Evolutionary conservation across 441 rosid genomes (phyloP), one percentile per base, ranked within the genome.

Genomic region (Erysimum pusillum): DNA sequence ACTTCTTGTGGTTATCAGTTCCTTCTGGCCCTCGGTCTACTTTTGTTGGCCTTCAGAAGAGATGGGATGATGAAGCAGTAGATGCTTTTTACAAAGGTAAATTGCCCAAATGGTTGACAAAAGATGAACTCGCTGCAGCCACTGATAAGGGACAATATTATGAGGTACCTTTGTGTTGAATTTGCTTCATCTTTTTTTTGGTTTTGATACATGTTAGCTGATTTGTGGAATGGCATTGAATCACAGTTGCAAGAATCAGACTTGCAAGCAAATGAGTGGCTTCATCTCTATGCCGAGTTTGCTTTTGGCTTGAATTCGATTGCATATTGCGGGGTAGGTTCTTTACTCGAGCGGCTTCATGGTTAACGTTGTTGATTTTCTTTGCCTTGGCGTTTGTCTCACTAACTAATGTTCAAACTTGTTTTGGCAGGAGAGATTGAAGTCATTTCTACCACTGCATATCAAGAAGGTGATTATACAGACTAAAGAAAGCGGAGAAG

Each of bases 191-290:
- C 20, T 2, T n/a, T 7, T 7, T 7, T 46, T 46, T 45, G 17
- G 49, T 45, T 45, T 45, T 45, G 49, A 6, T 6, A 14, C 2
- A 5, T 45, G 9, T 13, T 45, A 45, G 14, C 0, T 45, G 49
- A 45, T 14, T 14, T 14, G 12, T 45, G 49, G 18, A n/a, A 12
- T 45, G 28, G 3, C 28, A 25, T 2, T 25, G 28, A 25, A 25
- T 25, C 49, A 45, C 3, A 45, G 49, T 45, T 45, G 64, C 45
- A 36, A 35, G n/a, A 36, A 36, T 39, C 54, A 9, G 54, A 64
- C 38, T 28, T 31, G 54, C 15, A 64, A 64, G 69, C 12, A 64
- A 31, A 28, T 3, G 41, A 64, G 41, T 64, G 56, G 69, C 41
- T 64, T 64, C 56, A 64, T 5, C 9, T 60, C 6, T 60, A 38